Conservation (phyloP, 1,284 basidiomycete genomes). For the Cutaneotrichosporon sp. region DNA sequence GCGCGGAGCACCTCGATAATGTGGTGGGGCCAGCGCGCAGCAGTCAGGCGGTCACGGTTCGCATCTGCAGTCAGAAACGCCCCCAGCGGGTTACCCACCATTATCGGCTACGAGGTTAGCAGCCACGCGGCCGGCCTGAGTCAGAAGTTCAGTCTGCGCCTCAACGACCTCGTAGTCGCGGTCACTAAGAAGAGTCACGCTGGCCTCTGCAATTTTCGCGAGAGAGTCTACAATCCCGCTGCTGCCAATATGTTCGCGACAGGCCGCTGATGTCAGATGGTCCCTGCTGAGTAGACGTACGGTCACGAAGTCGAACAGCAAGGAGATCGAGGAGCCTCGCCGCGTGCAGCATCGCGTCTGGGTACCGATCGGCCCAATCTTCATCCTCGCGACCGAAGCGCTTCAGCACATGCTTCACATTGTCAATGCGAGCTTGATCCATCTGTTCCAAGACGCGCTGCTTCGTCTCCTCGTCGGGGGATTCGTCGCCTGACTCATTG, state of each 20-base stretch:
- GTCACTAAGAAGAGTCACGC: neutral
- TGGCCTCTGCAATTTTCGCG: neutral
- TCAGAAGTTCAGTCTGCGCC: constrained; percentile 3
- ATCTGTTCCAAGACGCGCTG: too few relatives aligned
- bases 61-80: constrained; percentile 23
- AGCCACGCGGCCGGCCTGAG: constrained; percentile 34
- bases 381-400: too few relatives aligned
- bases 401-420: too few relatives aligned
- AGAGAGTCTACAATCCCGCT: neutral
- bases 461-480: too few relatives aligned
- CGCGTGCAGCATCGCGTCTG: neutral
- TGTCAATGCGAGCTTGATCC: too few relatives aligned
- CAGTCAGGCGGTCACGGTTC: constrained; percentile 21
- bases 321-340: neutral
- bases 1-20: neutral
- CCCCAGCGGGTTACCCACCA: too few relatives aligned
- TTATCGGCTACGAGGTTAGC: constrained; percentile 38
- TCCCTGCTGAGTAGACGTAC: neutral
- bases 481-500: too few relatives aligned
- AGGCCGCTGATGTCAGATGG: neutral
- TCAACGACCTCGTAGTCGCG: too few relatives aligned
- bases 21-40: constrained; percentile 16
- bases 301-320: neutral
- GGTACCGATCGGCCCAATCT: too few relatives aligned
- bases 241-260: neutral